phyloP scores from a whole-genome alignment of 208 protist genomes.

The Wallacemonas rigidus region DNA sequence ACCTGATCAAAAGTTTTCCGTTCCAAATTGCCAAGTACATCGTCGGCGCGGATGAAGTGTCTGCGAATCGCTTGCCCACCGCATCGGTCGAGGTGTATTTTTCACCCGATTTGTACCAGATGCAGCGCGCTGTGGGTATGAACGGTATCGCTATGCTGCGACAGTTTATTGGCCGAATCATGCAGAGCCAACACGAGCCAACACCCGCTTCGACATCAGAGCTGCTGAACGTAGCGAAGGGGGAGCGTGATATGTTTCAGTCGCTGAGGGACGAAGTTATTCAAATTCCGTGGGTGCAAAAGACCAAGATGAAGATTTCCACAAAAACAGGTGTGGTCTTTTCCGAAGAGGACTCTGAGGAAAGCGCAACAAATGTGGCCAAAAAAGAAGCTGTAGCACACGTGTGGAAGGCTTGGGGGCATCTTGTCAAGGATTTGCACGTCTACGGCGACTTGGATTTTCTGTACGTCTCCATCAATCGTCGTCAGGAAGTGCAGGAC shows the following conservation, averaged over 20 bases:
- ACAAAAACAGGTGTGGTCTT: slow-evolving; percentile 20
- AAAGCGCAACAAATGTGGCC: slow-evolving; percentile 6
- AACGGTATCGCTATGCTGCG: slow-evolving; percentile 65
- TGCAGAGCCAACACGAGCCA: slow-evolving; percentile 82
- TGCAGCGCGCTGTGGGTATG: slow-evolving; percentile 55
- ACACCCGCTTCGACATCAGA: slow-evolving; percentile 62
- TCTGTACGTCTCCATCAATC: slow-evolving; percentile 73
- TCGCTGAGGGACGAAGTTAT: slow-evolving; percentile 27
- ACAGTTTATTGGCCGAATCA: slow-evolving; percentile 69
- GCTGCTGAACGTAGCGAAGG: slow-evolving; percentile 48
- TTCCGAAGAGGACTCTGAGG: slow-evolving; percentile 17
- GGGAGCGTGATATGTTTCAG: slow-evolving; percentile 28
- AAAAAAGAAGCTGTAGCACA: slow-evolving; percentile 48
- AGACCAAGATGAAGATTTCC: slow-evolving; percentile 16
- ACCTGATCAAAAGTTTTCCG: slow-evolving; percentile 71
- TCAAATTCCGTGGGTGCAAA: slow-evolving; percentile 28
- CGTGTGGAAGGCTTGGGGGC: slow-evolving; percentile 84
- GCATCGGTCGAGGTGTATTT: slow-evolving; percentile 85
- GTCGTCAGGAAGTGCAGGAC: slow-evolving; percentile 49
- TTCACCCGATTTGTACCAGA: slow-evolving; percentile 75
- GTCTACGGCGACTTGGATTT: slow-evolving; percentile 83
- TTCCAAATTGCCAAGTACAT: slow-evolving; percentile 82
- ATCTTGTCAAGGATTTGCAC: slow-evolving; percentile 87
- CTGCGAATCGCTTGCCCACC: slow-evolving; percentile 40
- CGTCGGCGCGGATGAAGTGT: slow-evolving; percentile 8